Percentiles rank a stretch among this genome's conserved stretches.
phyloP scores from a whole-genome alignment of 257 asterid species.

The Penstemon eatonii region DNA sequence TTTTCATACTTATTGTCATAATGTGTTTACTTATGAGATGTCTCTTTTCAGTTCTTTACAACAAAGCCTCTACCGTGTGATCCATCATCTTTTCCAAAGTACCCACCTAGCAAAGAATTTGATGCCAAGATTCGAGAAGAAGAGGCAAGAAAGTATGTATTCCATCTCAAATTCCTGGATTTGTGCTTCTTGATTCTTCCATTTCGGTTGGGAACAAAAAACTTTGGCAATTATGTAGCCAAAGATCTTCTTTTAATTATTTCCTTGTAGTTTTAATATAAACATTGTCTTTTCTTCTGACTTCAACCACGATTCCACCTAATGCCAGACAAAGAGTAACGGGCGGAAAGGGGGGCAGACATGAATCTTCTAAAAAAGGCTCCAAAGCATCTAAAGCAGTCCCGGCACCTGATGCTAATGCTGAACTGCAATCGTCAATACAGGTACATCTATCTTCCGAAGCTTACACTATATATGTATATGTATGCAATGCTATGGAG shows the following conservation, averaged over 20 bases:
- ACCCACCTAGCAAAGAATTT: constrained; percentile 80
- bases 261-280: not conserved
- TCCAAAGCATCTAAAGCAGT: constrained; percentile 53
- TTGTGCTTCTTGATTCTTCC: constrained; percentile 9
- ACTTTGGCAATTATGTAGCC: not conserved
- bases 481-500: constrained; percentile 16
- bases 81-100: constrained; percentile 69
- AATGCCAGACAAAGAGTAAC: constrained; percentile 58
- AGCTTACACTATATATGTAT: not conserved
- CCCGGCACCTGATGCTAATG: constrained; percentile 70
- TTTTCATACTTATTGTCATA: constrained; percentile 2
- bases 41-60: constrained; percentile 59
- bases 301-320: constrained; percentile 29
- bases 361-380: constrained; percentile 48
- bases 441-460: constrained; percentile 47
- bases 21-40: constrained; percentile 18
- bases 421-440: constrained; percentile 55
- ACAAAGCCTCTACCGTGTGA: constrained; percentile 79
- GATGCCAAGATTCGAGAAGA: constrained; percentile 67
- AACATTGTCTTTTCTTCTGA: constrained; percentile 8
- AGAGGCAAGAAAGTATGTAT: constrained; percentile 62
- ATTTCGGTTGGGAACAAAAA: not conserved
- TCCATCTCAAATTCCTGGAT: constrained; percentile 13
- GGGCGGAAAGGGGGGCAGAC: constrained; percentile 45
- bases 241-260: not conserved